Evolutionary conservation across 495 filamentous ascomycete species (phyloP).

Genomic region (Penicillium nucicola): DNA sequence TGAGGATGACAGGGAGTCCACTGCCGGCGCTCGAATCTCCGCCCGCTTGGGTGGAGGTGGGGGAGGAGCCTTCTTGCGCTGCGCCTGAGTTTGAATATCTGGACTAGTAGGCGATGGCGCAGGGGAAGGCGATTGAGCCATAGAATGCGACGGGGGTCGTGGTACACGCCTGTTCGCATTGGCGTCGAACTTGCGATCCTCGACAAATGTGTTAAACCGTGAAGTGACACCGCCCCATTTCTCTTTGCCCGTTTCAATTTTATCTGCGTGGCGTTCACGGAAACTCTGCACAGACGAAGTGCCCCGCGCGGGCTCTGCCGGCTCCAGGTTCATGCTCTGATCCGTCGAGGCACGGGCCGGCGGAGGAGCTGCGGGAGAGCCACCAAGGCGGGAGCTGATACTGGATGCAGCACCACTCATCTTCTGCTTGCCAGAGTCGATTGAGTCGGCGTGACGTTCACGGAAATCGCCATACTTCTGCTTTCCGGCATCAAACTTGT

Average conservation of each 20-base stretch:
- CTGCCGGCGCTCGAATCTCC: conserved; percentile 33
- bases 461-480: conserved; percentile 5
- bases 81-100: conserved; percentile 22
- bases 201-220: conserved; percentile 35
- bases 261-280: conserved; percentile 64
- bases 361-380: conserved; percentile 21
- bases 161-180: conserved; percentile 27
- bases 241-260: conserved; percentile 63
- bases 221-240: conserved; percentile 50
- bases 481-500: background rate
- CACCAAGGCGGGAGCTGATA: background rate
- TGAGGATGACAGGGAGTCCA: conserved; percentile 21
- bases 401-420: background rate
- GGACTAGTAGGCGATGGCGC: conserved; percentile 6
- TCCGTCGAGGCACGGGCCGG: conserved; percentile 1
- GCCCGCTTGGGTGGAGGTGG: conserved; percentile 64
- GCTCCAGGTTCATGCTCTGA: conserved; percentile 6
- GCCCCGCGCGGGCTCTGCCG: conserved; percentile 7
- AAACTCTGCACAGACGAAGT: conserved; percentile 52
- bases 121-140: conserved; percentile 4
- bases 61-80: conserved; percentile 66
- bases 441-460: conserved; percentile 1
- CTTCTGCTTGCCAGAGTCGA: conserved; percentile 2
- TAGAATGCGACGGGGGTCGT: conserved; percentile 23
- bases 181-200: conserved; percentile 32